Evolutionary conservation across 306 rosid species (phyloP), one percentile per base, ranked within the genome.

Genomic region (Ceratonia siliqua): DNA sequence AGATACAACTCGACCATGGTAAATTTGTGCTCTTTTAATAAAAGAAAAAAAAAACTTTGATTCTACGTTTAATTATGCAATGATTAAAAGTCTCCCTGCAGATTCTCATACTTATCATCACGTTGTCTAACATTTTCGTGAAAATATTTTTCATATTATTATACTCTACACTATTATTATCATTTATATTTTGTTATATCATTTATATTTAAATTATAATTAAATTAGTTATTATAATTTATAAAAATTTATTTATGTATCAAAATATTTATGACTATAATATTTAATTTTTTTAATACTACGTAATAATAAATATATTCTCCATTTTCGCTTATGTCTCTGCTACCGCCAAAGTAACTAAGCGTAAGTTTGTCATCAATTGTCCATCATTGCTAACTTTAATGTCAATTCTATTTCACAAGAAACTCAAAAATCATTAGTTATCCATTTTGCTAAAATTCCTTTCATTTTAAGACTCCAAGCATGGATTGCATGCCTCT

Each of bases 321-420:
- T n/a, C n/a, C n/a, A n/a, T n/a, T n/a, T n/a, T 72, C 41, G 88
- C 88, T 6, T 88, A 88, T 64, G 57, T 88, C 75, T 68, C 79
- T 39, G 73, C 85, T 53, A 75, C 53, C 82, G 61, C 57, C 67
- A 80, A 72, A 73, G 46, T 68, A 78, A 56, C 57, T 63, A 58
- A 28, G 77, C 1, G 87, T 82, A 69, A 79, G 87, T 83, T 50
- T 14, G 53, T 46, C 18, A 2, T 14, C 4, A 0, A 43, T 14
- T 11, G 32, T 28, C 32, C 32, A 28, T 28, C 32, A 28, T 4
- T 28, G 2, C 4, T 4, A 4, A 4, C 32, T 1, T 28, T 28
- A 4, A 4, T 28, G 32, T 28, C 32, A 28, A 28, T 1, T 28
- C 32, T 28, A 28, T 28, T 5, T 35, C 22, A 52, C 18, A 22